These are phyloP conservation scores for Glycyrrhiza uralensis DNA, from an alignment of 306 rosid species.

Conservation along the genomic window DNA sequence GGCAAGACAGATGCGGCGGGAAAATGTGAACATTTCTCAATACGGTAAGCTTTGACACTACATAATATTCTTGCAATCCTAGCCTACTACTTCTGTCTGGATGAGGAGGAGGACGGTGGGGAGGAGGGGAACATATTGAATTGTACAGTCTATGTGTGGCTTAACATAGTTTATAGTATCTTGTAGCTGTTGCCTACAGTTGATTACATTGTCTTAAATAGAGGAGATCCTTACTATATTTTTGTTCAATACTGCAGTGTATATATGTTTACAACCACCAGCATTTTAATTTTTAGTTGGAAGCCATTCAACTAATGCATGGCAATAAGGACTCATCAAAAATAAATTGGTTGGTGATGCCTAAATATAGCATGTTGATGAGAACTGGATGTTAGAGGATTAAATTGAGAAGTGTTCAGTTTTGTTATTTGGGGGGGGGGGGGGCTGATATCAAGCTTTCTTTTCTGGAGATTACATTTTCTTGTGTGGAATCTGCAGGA, in stretches of 20 bases:
- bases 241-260: background rate
- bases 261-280: background rate
- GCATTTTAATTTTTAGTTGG: background rate
- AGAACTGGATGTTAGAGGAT: background rate
- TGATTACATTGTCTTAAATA: background rate
- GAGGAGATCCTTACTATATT: constrained; percentile 1
- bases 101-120: background rate
- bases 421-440: background rate
- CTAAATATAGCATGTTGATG: constrained; percentile 5
- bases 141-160: background rate
- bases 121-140: background rate
- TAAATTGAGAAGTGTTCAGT: background rate
- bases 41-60: constrained; percentile 63
- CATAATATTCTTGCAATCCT: background rate
- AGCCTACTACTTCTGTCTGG: background rate
- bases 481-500: constrained; percentile 9
- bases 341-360: constrained; percentile 12
- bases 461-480: background rate
- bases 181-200: constrained; percentile 3
- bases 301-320: background rate
- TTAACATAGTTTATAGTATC: constrained; percentile 7
- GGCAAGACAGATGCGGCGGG: constrained; percentile 48
- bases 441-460: background rate
- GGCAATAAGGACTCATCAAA: constrained; percentile 8
- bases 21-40: constrained; percentile 83